Conservation (phyloP, 192 early-diverging fungal species). For the Backusella morwellensis region DNA sequence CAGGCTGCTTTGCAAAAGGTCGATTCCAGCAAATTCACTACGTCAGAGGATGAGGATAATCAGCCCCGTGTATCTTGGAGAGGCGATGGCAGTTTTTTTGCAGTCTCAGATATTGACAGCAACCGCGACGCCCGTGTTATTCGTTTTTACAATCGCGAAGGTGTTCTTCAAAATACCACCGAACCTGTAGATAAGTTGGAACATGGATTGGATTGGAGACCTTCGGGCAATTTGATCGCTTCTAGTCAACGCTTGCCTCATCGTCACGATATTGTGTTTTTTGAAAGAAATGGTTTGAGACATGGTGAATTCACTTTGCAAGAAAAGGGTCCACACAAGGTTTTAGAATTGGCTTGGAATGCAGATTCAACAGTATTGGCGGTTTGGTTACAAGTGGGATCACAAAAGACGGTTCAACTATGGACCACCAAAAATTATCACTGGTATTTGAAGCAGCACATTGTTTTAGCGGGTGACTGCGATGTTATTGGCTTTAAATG, state of each 20-base stretch:
- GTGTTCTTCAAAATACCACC: conserved; percentile 74
- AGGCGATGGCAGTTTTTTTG: conserved; percentile 85
- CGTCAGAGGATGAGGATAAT: conserved; percentile 68
- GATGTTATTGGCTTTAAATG: conserved; percentile 60
- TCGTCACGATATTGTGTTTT: conserved; percentile 87
- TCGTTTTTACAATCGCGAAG: conserved; percentile 85
- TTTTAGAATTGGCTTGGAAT: conserved; percentile 79
- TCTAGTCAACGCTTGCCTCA: conserved; percentile 75
- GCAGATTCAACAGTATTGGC: conserved; percentile 87
- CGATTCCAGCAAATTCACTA: conserved; percentile 35
- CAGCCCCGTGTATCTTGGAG: conserved; percentile 82
- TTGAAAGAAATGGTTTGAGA: conserved; percentile 91
- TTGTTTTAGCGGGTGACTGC: conserved; percentile 44
- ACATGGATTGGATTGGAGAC: conserved; percentile 78
- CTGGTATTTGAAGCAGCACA: conserved; percentile 94
- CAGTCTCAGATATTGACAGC: conserved; percentile 66
- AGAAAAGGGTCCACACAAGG: conserved; percentile 41
- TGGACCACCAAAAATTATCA: conserved; percentile 96
- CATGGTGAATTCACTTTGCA: conserved; percentile 91
- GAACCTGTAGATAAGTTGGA: conserved; percentile 80
- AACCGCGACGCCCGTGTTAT: conserved; percentile 57
- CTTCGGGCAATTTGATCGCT: conserved; percentile 81
- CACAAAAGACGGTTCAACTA: conserved; percentile 62
- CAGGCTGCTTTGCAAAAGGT: conserved; percentile 57
- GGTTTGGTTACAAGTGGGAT: conserved; percentile 51